phyloP scores from a whole-genome alignment of 2,329 filamentous ascomycete species.

The Pseudogymnoascus sp. region DNA sequence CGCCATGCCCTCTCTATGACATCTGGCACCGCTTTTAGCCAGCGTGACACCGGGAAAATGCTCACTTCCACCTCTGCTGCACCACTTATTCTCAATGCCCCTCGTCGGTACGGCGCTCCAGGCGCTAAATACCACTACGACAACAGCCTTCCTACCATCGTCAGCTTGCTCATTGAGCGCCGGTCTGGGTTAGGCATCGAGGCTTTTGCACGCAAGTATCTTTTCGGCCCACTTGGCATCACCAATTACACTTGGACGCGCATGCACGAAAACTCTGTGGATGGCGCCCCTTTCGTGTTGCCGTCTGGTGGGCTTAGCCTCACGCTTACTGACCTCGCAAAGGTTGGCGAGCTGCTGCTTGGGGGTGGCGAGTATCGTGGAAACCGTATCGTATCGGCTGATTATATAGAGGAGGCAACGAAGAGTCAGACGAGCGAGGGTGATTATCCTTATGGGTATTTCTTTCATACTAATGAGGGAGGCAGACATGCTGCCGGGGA shows the following conservation, averaged over 20 bases:
- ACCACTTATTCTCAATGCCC: background rate
- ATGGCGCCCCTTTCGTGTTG: background rate
- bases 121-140: background rate
- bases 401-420: background rate
- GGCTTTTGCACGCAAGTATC: background rate
- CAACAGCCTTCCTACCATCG: background rate
- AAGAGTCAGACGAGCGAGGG: background rate
- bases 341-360: background rate
- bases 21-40: background rate
- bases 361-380: background rate
- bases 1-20: background rate
- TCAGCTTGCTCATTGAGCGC: background rate
- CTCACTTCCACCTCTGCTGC: background rate
- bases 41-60: background rate
- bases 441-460: slow-evolving; percentile 1
- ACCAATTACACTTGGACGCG: background rate
- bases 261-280: background rate
- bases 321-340: background rate
- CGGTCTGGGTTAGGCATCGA: background rate
- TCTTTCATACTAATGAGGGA: background rate
- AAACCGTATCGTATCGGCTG: background rate
- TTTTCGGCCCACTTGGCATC: background rate
- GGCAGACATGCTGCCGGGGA: background rate
- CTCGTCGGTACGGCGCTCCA: background rate
- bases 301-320: background rate